Evolutionary conservation across 441 rosid species (phyloP).

Genomic region (Flueggea neowawraea): DNA sequence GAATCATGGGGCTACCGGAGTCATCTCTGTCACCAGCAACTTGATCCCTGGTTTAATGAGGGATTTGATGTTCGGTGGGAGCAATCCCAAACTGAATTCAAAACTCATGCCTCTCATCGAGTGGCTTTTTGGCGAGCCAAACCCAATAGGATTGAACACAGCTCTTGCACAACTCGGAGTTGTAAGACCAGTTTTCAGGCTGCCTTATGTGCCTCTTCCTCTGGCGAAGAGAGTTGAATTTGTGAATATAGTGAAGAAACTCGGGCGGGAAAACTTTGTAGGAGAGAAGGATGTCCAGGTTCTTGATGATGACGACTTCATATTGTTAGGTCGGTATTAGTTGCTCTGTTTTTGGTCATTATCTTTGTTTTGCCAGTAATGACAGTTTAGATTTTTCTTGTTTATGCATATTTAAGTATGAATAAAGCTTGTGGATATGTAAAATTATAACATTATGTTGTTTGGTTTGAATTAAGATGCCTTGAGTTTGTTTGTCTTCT

Average conservation of each 20-base stretch:
- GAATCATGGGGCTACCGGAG: constrained; percentile 71
- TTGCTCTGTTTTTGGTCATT: no score
- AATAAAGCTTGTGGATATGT: no score
- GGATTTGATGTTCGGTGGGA: constrained; percentile 67
- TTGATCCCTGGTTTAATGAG: constrained; percentile 64
- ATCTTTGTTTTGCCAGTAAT: no score
- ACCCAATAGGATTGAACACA: constrained; percentile 80
- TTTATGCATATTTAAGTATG: no score
- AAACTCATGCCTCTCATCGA: constrained; percentile 72
- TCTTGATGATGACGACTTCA: constrained; percentile 75
- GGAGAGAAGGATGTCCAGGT: constrained; percentile 73
- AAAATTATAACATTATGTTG: no score
- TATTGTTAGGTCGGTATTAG: constrained; percentile 62
- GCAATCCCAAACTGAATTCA: constrained; percentile 45
- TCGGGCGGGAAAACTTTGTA: constrained; percentile 72
- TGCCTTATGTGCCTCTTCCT: constrained; percentile 85
- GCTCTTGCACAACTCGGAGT: constrained; percentile 92
- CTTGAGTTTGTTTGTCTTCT: no score
- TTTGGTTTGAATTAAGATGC: no score
- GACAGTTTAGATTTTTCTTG: no score
- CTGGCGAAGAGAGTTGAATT: constrained; percentile 59
- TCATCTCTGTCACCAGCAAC: constrained; percentile 82
- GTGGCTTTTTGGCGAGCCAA: constrained; percentile 81
- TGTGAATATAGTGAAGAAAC: constrained; percentile 59
- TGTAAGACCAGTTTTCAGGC: constrained; percentile 75